Base-by-base conservation (phyloP, 306 rosid genomes). In the Hippophae tibetana region DNA sequence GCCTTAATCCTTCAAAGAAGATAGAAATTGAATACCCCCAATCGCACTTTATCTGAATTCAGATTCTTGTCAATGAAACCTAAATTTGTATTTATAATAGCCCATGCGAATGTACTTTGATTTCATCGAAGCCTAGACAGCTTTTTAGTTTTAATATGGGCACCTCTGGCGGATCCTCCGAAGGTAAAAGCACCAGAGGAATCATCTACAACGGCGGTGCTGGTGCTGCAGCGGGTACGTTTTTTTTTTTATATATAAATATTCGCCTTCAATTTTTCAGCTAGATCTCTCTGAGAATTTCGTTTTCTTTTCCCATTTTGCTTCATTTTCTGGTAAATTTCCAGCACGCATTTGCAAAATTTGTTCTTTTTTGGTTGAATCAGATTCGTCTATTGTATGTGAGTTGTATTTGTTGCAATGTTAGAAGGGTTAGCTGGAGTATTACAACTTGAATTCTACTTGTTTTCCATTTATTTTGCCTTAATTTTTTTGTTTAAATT, bases 211-310 rank as follows among this genome's bases (percentile, higher is more conserved):
- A 82, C 76, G 99, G 89, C 56, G 84, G 83, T 61, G 75, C 99
- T 8, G 99, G 99, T 64, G 99, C 86, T 26, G 60, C 99, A 18
- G 95, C 99, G 31, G 99, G 99, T 92, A 58, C 64, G 75, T 63
- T 61, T 49, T 38, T 54, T 42, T 5, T 27, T n/a, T n/a, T n/a
- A n/a, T n/a, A n/a, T 27, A 18, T 18, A 18, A 18, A 18, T 38
- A 18, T 58, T 65, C 40, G 48, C 46, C 23, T 46, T 48, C 72
- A 44, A 56, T 42, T 69, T 61, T 65, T 31, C 48, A 65, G 69
- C 18, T 23, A 12, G 7, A 11, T 23, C 14, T 13, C 12, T 49
- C 14, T 2, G 7, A 4, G 81, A 75, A 69, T 67, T 70, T 67
- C 58, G 7, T 65, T 58, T 64, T n/a, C 47, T 64, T 66, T 25